phyloP scores from a whole-genome alignment of 2,329 filamentous ascomycete genomes.

The Paraconiothyrium sp. region DNA sequence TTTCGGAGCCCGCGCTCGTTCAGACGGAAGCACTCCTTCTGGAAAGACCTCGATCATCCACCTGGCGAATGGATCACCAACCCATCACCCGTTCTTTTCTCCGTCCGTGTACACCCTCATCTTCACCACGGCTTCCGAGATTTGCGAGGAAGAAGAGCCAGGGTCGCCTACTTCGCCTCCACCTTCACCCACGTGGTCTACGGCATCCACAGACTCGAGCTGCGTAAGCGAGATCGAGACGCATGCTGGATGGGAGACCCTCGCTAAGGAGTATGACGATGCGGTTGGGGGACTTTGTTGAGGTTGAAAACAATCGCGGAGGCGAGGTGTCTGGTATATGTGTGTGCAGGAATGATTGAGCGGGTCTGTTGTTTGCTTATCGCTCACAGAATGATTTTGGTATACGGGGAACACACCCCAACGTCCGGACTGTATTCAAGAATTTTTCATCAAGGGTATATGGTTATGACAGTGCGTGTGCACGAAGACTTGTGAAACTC shows the following conservation, averaged over 20 bases:
- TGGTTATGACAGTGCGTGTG: no score
- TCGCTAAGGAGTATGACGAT: neutral
- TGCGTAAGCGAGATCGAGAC: neutral
- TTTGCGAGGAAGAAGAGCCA: neutral
- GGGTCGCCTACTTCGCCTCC: neutral
- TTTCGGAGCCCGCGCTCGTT: neutral
- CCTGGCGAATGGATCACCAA: neutral
- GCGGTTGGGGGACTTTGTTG: neutral
- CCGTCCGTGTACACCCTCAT: neutral
- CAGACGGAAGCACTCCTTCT: neutral
- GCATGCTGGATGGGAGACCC: neutral
- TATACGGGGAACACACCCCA: no score
- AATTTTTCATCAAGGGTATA: no score
- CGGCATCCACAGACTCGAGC: neutral
- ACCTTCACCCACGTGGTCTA: neutral
- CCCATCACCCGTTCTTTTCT: neutral
- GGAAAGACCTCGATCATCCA: neutral
- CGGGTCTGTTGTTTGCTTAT: no score
- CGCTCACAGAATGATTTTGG: no score
- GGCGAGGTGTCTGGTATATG: neutral
- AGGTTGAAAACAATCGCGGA: neutral
- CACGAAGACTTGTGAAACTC: no score
- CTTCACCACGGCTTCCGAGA: neutral
- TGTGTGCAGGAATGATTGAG: neutral
- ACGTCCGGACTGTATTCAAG: no score